Base-by-base conservation (phyloP, 2,329 filamentous ascomycete genomes). In the Hymenoscyphus fraxineus region DNA sequence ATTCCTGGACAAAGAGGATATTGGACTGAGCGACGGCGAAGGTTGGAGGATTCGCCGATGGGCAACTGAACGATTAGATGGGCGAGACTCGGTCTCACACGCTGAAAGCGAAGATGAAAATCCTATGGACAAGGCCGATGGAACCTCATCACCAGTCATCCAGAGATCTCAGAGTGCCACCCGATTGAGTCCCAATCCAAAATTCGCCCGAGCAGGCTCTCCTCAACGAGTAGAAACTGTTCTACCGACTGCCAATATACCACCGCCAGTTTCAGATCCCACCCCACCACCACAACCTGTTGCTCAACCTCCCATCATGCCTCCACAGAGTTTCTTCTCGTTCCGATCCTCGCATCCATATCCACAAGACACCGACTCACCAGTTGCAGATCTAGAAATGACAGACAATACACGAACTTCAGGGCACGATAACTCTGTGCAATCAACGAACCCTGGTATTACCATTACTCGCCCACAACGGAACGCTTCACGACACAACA, bases 1-100 rank as follows among this genome's bases (percentile, higher is more conserved):
- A 16, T 96, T 96, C 70, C 80, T 98, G 62, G 93, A 98, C 75
- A 89, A 86, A 73, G 88, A 93, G 74, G 87, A 91, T 68, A 82
- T 96, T 63, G 92, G 92, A 0, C 75, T 95, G 13, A 85, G 83
- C 58, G 91, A 95, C 76, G 91, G 91, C 15, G 93, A 97, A 76
- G 92, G 83, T 22, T 85, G 83, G 80, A 81, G 78, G 66, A 79
- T 89, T 63, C 79, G 86, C 63, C 80, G 80, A 74, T 89, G 87
- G 87, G 88, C 86, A 0, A 88, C 85, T 1, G 89, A 93, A 76
- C 82, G 88, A 35, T 78, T 91, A 19, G 87, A 91, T 61, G 87
- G 88, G 35, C 81, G 84, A 41, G 84, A 88, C 51, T 78, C 79
- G 35, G 77, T 80, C 3, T 80, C 82, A 59, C 81, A 78, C 67